Evolutionary conservation across 2,329 filamentous ascomycete species (phyloP), one percentile per base, ranked within the genome.

Genomic region (Zymoseptoria ardabiliae): DNA sequence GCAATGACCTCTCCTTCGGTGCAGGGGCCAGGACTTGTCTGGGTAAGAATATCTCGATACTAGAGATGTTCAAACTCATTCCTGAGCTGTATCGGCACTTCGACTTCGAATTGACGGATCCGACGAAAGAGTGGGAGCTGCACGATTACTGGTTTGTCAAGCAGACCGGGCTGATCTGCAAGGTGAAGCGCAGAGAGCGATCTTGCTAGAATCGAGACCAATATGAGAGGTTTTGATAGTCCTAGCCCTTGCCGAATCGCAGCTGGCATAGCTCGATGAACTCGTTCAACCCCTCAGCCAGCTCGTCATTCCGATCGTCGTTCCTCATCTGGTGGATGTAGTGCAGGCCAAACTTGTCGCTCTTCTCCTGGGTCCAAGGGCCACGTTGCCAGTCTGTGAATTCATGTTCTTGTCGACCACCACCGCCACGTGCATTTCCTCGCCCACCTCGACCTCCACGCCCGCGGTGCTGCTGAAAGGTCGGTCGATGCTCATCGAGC

Each of bases 231-330:
- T 45, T n/a, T 45, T 6, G 25, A 28, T 28, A 2, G 5, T 45
- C 17, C 35, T 45, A 45, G 35, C 35, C 35, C 35, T 45, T 53
- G 1, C 67, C 70, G 60, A 78, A 72, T 35, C 74, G 75, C 62
- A 79, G 66, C 52, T 70, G 73, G 57, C 79, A 72, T 57, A 80
- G 59, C 58, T 76, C 72, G 19, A 74, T 72, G 64, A 79, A 79
- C 53, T 77, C 75, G 4, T 63, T 66, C 67, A 79, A 70, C 1
- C 72, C 76, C 35, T 76, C 74, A 25, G 72, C 69, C 57, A 72
- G 69, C 51, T 70, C 68, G 17, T 69, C 68, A 1, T 68, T 71
- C 5, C 67, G 66, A 19, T 63, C 65, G 19, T 68, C 71, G 6
- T 69, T 58, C 50, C 70, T 66, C 67, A 71, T 66, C 50, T 63